phyloP scores from a whole-genome alignment of 2,329 filamentous ascomycete species.

The Neonectria coccinea region DNA sequence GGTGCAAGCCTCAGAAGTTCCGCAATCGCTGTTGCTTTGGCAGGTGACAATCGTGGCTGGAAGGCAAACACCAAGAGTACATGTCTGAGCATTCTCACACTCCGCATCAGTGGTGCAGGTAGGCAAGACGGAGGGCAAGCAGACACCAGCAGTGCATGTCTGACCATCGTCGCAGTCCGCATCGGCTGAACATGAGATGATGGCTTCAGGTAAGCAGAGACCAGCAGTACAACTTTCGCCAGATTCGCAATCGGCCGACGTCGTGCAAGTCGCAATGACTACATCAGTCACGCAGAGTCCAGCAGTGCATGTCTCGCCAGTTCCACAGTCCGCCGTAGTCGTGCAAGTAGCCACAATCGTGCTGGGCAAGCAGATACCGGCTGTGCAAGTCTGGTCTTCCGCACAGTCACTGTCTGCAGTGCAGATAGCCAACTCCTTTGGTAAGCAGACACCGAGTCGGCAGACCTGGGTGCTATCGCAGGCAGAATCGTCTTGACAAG shows the following conservation, averaged over 20 bases:
- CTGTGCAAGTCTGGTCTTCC: neutral
- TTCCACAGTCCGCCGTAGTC: neutral
- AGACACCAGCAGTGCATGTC: neutral
- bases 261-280: neutral
- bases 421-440: neutral
- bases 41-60: neutral
- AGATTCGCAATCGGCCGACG: neutral
- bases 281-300: neutral
- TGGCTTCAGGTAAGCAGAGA: conserved; percentile 1
- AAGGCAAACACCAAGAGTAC: conserved; percentile 14
- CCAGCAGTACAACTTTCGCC: conserved; percentile 3
- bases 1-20: neutral
- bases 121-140: conserved; percentile 8
- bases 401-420: neutral
- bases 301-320: neutral
- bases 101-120: neutral
- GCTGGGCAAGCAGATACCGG: conserved; percentile 11
- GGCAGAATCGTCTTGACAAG: neutral
- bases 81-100: neutral
- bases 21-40: conserved; percentile 5
- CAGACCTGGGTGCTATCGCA: conserved; percentile 10
- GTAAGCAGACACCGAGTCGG: conserved; percentile 12
- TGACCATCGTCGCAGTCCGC: neutral
- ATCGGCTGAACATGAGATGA: neutral
- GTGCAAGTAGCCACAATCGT: neutral